Evolutionary conservation across 2,329 filamentous ascomycete genomes (phyloP).

Genomic region (Emmonsiellopsis sp.): DNA sequence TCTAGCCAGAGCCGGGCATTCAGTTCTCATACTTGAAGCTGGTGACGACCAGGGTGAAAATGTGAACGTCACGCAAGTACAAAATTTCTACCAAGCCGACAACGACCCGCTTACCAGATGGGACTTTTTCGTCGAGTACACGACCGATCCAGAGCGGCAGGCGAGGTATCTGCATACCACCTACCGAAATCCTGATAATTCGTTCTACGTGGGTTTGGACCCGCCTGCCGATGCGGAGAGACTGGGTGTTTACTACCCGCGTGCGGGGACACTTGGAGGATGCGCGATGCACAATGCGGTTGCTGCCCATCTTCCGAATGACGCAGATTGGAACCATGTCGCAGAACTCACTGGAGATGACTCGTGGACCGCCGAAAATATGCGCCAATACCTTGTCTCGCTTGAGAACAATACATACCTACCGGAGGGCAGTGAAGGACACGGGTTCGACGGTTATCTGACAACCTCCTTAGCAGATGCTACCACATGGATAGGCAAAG

Average conservation of each 20-base stretch:
- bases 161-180: conserved; percentile 29
- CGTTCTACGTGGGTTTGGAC: conserved; percentile 43
- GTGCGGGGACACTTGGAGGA: conserved; percentile 48
- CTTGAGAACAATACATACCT: conserved; percentile 49
- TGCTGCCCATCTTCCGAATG: conserved; percentile 49
- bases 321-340: conserved; percentile 52
- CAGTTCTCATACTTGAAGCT: conserved; percentile 29
- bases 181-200: conserved; percentile 36
- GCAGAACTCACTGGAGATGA: conserved; percentile 49
- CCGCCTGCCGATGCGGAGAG: conserved; percentile 44
- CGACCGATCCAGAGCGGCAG: conserved; percentile 20
- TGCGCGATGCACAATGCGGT: conserved; percentile 54
- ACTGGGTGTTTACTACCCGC: conserved; percentile 50
- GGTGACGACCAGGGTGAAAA: conserved; percentile 26
- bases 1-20: conserved; percentile 26
- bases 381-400: conserved; percentile 47
- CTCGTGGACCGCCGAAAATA: conserved; percentile 49
- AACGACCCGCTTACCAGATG: conserved; percentile 22
- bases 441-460: conserved; percentile 47
- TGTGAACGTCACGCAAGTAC: conserved; percentile 21
- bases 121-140: conserved; percentile 30
- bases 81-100: conserved; percentile 18
- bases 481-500: background rate
- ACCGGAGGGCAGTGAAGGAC: conserved; percentile 31
- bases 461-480: conserved; percentile 19